Base-by-base conservation (phyloP, 805 yeast species). In the Ogataea trehalophila region DNA sequence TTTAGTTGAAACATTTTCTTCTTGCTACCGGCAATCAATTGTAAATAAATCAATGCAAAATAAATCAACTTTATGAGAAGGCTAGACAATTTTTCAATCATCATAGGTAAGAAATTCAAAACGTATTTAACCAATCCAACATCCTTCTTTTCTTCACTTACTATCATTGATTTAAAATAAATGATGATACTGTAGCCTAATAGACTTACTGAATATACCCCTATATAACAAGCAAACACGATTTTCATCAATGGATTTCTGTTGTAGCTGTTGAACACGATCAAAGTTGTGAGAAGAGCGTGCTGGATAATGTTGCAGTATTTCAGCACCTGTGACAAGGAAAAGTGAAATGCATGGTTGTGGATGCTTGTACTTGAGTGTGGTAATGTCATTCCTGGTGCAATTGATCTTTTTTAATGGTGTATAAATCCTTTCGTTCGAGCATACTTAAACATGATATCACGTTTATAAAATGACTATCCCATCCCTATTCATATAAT, bases 221-320 rank as follows among this genome's bases (percentile, higher is more conserved):
- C 70, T 6, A 52, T 46, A 45, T 61, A 62, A 15, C 58, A 39
- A 2, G 68, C 69, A 37, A 65, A 20, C 13, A 61, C 50, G 6
- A 66, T 60, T 48, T 60, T 63, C 26, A 55, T 51, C 7, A 66
- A 20, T 5, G 63, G 63, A 42, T 58, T 61, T 13, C 59, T 26
- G 2, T 50, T 48, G 6, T 56, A 54, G 9, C 29, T 26, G 29
- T 26, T 26, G 4, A 65, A 37, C 1, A 61, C 5, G 22, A 61
- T n/a, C 8, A 53, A 37, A 8, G 46, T 33, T 1, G 36, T 26
- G 5, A 58, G 22, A 1, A 58, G 16, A 1, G 44, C 37, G 37
- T 53, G 57, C 13, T 52, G 39, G 1, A 44, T 43, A 33, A 43
- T 42, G 11, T 36, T 49, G 49, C 52, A 50, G 44, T 55, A 60